Evolutionary conservation across 192 early-diverging fungal genomes (phyloP), one percentile per base, ranked within the genome.

Genomic region (Umbelopsis ramanniana): DNA sequence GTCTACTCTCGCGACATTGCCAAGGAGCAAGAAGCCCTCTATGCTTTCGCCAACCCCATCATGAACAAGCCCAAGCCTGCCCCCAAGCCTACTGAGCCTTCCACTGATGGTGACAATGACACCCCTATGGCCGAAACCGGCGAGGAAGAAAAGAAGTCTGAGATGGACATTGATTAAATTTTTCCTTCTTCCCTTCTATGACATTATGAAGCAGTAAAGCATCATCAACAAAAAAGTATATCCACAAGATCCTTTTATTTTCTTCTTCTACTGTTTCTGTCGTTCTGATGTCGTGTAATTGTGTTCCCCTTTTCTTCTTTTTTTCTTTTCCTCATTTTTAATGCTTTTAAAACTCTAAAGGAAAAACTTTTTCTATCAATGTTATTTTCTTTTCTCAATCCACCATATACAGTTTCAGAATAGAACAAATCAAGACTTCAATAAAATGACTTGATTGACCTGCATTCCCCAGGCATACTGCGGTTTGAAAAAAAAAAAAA

Each of bases 61-160:
- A 81, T 97, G 73, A 91, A 86, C 83, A 93, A 92, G 80, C 95
- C 96, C 81, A 97, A 97, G 90, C 95, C 95, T 52, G 87, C 86
- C 47, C 90, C 91, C 48, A 86, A 90, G 79, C 79, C 76, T 70
- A 85, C 81, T 67, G 88, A 89, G 19, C 83, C 88, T 46, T 77
- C 52, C 50, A 73, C 85, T 26, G 82, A 76, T 52, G 75, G 79
- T 53, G 74, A 70, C 21, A 73, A 80, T 46, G 73, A 83, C 33
- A 80, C 68, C 37, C 71, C 77, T 52, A 83, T 79, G 84, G 77
- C 79, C 17, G 80, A 74, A 24, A 63, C 26, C 12, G 57, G 29
- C 12, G 66, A 75, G 10, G 79, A 76, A 26, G 79, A 76, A 17
- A 54, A 76, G 69, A 79, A 79, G 78, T 69, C 72, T 29, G 87